Evolutionary conservation across 352 stramenopile species (phyloP), one percentile per base, ranked within the genome.

Genomic region (Phytophthora sojae): DNA sequence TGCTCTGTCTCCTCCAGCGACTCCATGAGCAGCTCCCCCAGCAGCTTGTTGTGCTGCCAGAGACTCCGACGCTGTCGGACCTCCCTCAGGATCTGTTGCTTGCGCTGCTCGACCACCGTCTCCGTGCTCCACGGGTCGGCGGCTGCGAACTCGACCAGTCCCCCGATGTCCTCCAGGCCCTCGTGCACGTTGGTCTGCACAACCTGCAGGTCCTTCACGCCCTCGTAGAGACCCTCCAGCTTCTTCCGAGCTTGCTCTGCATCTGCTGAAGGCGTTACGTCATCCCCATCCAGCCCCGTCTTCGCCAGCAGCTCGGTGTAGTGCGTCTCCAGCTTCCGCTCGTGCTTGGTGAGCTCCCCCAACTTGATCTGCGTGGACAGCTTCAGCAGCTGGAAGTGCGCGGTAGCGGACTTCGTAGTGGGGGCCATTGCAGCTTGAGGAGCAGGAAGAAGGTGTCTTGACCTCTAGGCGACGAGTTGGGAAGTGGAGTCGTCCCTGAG

Each of bases 1-100:
- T 67, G 57, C 29, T 83, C 76, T 1, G 69, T 75, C 47, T 82
- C 73, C 35, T 77, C 61, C 6, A 88, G 61, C 7, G 70, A 76
- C 51, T 82, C 73, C 47, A 82, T 65, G 30, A 88, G 57, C 56
- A 88, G 25, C 17, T 71, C 68, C 0, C 80, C 78, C n/a, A 88
- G 59, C 42, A 88, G 52, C 53, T 86, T 86, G 62, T 88, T 86
- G 71, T 88, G 79, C 14, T 78, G 71, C 81, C 81, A 88, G 55
- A 86, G 73, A 61, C 66, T 63, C 7, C 76, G 76, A n/a, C 80
- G 78, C 50, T 81, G 74, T 4, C 45, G 37, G 32, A 89, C 64
- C 55, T 89, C 73, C 0, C 52, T 64, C 51, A 80, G 53, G 11
- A 89, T 76, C 50, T 69, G 49, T 29, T 75, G 50, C 11, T 71